A percentile compares a stretch with the other conserved stretches of the same genome.
These are phyloP conservation scores for Begonia fuchsioides DNA, from an alignment of 306 rosid genomes.

Conservation along the genomic window DNA sequence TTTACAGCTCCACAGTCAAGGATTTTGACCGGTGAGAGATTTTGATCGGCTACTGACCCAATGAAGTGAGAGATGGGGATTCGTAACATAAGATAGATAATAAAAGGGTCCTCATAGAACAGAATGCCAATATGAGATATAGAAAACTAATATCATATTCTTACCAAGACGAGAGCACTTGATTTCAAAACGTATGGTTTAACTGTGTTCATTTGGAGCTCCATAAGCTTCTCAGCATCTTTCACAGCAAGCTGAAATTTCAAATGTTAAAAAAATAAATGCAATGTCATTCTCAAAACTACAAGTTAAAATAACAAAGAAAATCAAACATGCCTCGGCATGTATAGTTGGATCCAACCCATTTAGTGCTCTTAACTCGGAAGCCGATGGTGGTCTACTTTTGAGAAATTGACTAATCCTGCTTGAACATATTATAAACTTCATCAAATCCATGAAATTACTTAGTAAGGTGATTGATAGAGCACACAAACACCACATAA, in stretches of 20 bases:
- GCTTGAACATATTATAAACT: conserved; percentile 8
- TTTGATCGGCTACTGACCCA: no score
- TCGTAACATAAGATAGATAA: no score
- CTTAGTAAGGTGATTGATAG: no score
- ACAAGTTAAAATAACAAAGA: conserved; percentile 5
- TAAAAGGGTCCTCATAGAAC: no score
- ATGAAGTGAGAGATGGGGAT: no score
- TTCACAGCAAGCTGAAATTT: conserved; percentile 81
- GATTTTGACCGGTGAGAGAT: no score
- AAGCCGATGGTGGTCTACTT: conserved; percentile 55
- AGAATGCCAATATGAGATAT: no score
- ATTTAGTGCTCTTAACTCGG: conserved; percentile 67
- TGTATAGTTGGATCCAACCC: conserved; percentile 93
- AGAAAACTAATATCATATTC: not conserved
- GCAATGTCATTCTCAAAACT: conserved; percentile 5
- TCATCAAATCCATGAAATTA: no score
- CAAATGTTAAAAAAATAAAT: conserved; percentile 5
- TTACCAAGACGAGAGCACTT: conserved; percentile 60
- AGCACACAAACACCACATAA: no score
- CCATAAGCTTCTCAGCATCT: conserved; percentile 75
- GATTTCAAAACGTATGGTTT: conserved; percentile 70
- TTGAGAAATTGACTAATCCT: conserved; percentile 67
- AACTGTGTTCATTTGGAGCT: conserved; percentile 31
- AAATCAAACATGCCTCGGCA: conserved; percentile 58
- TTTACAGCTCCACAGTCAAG: no score